A percentile compares a stretch with the other conserved stretches of the same genome.
Conservation (phyloP, 139 green algal species). For the Chlorella vulgaris region DNA sequence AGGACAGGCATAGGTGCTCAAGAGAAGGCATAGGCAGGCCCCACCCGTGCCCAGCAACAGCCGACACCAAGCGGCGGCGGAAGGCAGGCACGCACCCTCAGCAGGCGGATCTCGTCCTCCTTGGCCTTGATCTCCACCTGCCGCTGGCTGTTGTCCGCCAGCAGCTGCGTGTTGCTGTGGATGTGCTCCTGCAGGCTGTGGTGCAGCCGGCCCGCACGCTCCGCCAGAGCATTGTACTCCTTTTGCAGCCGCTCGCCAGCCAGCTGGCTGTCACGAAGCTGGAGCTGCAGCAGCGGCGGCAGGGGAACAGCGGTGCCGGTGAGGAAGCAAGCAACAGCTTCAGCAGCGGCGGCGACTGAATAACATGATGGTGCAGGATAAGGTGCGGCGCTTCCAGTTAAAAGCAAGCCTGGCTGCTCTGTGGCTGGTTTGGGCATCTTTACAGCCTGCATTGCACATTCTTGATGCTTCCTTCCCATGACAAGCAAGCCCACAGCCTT, state of each 20-base stretch:
- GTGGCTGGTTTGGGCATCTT: no score
- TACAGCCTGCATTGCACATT: no score
- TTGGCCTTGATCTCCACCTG: conserved; percentile 86
- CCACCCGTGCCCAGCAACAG: not conserved
- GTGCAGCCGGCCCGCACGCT: conserved; percentile 89
- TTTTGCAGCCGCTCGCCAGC: conserved; percentile 80
- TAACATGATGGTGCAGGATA: no score
- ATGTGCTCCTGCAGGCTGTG: conserved; percentile 90
- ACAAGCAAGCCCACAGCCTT: not conserved
- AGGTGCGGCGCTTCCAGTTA: no score
- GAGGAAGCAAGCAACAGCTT: not conserved
- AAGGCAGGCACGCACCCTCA: conserved; percentile 30
- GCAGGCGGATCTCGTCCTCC: conserved; percentile 76
- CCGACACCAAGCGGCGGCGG: not conserved
- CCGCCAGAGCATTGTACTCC: conserved; percentile 85
- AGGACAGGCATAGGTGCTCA: no score
- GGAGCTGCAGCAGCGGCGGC: conserved; percentile 42
- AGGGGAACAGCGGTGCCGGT: not conserved
- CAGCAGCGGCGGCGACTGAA: no score
- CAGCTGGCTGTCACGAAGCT: conserved; percentile 71
- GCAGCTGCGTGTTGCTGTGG: conserved; percentile 86
- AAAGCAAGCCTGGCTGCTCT: no score
- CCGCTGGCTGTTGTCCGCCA: conserved; percentile 83
- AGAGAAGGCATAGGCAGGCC: no score
- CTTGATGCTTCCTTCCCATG: not conserved